These are phyloP conservation scores for Pseudonectria foliicola DNA, from an alignment of 2,329 filamentous ascomycete genomes.

Conservation along the genomic window DNA sequence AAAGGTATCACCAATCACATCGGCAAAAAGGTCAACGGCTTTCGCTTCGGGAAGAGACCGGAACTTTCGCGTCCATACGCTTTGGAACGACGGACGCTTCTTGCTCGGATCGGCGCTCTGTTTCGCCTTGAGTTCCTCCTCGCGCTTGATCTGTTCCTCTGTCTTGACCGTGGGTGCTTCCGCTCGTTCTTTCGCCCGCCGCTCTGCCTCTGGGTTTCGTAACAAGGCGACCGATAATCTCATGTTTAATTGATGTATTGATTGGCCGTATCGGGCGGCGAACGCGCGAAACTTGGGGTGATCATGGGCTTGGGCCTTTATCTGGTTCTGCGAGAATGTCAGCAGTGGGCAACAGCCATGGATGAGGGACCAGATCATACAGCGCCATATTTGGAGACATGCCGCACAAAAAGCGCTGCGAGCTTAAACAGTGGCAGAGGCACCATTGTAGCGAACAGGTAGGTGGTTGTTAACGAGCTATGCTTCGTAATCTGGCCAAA, in stretches of 20 bases:
- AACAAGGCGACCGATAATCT: slow-evolving; percentile 52
- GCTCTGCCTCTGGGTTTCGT: slow-evolving; percentile 50
- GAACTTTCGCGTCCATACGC: slow-evolving; percentile 57
- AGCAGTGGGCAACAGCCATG: slow-evolving; percentile 4
- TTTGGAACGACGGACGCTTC: slow-evolving; percentile 32
- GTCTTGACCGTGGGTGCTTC: slow-evolving; percentile 60
- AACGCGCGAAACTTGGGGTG: slow-evolving; percentile 54
- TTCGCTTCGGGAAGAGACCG: slow-evolving; percentile 56
- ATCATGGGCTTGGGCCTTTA: slow-evolving; percentile 59
- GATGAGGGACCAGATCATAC: slow-evolving; percentile 35
- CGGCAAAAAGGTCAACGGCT: slow-evolving; percentile 60
- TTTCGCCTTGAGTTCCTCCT: slow-evolving; percentile 40
- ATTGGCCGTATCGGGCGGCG: slow-evolving; percentile 55
- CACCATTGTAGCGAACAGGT: slow-evolving; percentile 45
- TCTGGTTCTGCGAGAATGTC: slow-evolving; percentile 46
- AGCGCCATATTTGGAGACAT: slow-evolving; percentile 63
- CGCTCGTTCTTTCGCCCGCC: slow-evolving; percentile 53
- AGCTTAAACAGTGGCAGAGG: slow-evolving; percentile 62
- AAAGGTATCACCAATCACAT: slow-evolving; percentile 57
- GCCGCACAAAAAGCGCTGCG: slow-evolving; percentile 55
- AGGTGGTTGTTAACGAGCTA: too few relatives aligned
- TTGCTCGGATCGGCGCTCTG: slow-evolving; percentile 22
- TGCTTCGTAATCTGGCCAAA: too few relatives aligned
- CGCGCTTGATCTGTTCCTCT: slow-evolving; percentile 50
- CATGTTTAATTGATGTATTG: slow-evolving; percentile 62